A percentile compares a stretch with the other conserved stretches of the same genome.
phyloP scores from a whole-genome alignment of 2,329 filamentous ascomycete species.

The Penicillium sp. region DNA sequence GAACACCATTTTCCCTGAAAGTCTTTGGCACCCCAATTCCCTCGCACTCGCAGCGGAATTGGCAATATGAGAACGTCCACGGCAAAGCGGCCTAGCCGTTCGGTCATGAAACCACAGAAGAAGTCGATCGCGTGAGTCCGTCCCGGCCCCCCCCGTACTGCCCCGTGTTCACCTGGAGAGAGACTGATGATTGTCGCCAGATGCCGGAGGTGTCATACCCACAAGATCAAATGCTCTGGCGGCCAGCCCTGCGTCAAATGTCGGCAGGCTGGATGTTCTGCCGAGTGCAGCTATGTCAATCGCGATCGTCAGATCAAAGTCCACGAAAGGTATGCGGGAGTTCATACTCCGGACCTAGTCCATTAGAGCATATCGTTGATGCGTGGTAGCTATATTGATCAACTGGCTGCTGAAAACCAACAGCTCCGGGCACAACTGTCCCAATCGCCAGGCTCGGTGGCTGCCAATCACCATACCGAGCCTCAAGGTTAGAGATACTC shows the following conservation, averaged over 20 bases:
- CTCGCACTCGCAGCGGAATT: too few species aligned
- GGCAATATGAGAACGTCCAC: slow-evolving; percentile 5
- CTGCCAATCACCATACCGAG: too few species aligned
- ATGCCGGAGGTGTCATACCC: slow-evolving; percentile 19
- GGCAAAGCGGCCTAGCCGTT: not conserved
- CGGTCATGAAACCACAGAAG: slow-evolving; percentile 14
- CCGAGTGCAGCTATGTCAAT: slow-evolving; percentile 16
- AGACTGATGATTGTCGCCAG: not conserved
- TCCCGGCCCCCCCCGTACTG: not conserved
- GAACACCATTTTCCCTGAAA: not conserved
- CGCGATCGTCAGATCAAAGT: slow-evolving; percentile 21
- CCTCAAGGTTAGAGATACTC: too few species aligned
- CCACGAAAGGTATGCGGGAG: slow-evolving; percentile 18
- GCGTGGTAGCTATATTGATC: slow-evolving; percentile 6
- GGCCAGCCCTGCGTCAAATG: slow-evolving; percentile 19
- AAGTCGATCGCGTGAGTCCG: slow-evolving; percentile 20
- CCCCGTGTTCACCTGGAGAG: not conserved
- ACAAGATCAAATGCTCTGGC: slow-evolving; percentile 23
- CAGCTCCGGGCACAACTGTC: too few species aligned
- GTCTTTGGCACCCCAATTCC: too few species aligned
- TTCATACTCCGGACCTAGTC: not conserved
- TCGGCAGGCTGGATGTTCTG: slow-evolving; percentile 10
- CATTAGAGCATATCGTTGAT: not conserved
- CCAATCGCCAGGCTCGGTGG: too few species aligned
- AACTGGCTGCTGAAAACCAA: not conserved